Evolutionary conservation across 2,329 filamentous ascomycete genomes (phyloP).

Genomic region (Exserohilum rostratum): DNA sequence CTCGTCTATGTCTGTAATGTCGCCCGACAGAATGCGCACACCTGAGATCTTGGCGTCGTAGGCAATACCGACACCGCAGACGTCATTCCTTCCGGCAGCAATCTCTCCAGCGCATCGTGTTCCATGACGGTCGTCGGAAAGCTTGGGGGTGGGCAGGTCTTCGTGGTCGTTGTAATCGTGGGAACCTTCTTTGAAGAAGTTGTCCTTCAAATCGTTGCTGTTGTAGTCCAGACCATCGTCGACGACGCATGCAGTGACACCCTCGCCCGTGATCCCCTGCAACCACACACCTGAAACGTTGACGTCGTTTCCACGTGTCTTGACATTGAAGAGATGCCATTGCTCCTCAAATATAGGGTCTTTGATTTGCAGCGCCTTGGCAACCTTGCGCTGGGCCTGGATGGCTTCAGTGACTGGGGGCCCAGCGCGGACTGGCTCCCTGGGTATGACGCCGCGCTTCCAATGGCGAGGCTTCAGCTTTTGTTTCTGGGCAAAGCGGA

Average conservation of each 20-base stretch:
- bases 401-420: conserved; percentile 55
- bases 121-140: conserved; percentile 86
- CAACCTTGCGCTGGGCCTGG: conserved; percentile 50
- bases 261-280: conserved; percentile 86
- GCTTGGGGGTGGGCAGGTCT: conserved; percentile 77
- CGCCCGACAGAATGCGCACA: conserved; percentile 87
- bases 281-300: conserved; percentile 96
- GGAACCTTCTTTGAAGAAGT: conserved; percentile 91
- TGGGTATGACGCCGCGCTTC: conserved; percentile 59
- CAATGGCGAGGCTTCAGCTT: conserved; percentile 65
- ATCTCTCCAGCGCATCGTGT: conserved; percentile 96
- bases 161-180: conserved; percentile 94
- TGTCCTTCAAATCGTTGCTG: conserved; percentile 87
- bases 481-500: conserved; percentile 83
- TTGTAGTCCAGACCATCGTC: conserved; percentile 97
- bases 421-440: conserved; percentile 20
- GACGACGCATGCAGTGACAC: conserved; percentile 88
- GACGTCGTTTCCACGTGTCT: conserved; percentile 84
- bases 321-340: conserved; percentile 90
- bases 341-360: conserved; percentile 94
- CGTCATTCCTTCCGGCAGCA: conserved; percentile 86
- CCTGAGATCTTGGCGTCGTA: conserved; percentile 91
- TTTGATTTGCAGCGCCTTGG: conserved; percentile 69
- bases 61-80: conserved; percentile 94
- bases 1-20: conserved; percentile 91